Conservation (phyloP, 1,139 yeast species). For the Candida tunisiensis region DNA sequence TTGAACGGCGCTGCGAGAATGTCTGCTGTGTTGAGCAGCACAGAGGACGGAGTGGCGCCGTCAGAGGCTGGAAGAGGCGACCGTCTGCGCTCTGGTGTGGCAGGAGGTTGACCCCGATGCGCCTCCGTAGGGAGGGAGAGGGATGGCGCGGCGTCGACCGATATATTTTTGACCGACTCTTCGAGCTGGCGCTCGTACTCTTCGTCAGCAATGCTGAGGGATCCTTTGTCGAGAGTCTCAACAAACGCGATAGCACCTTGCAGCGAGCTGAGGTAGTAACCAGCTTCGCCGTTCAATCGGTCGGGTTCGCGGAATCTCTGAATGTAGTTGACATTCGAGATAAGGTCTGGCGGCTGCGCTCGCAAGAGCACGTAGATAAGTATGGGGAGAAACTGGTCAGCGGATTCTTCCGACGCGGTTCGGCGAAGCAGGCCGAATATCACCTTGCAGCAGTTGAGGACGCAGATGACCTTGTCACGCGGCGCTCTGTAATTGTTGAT, state of each 20-base stretch:
- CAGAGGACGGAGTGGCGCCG: slow-evolving; percentile 15
- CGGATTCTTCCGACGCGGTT: slow-evolving; percentile 56
- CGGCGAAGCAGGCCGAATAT: slow-evolving; percentile 74
- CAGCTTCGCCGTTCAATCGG: slow-evolving; percentile 73
- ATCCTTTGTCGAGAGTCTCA: slow-evolving; percentile 36
- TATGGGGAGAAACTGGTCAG: slow-evolving; percentile 84
- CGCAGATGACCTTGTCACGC: slow-evolving; percentile 82
- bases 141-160: background rate
- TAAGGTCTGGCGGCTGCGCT: slow-evolving; percentile 42
- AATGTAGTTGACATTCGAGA: slow-evolving; percentile 70
- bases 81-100: slow-evolving; percentile 9
- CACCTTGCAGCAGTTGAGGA: slow-evolving; percentile 82
- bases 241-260: slow-evolving; percentile 76
- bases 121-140: background rate
- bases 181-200: slow-evolving; percentile 34
- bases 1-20: slow-evolving; percentile 19
- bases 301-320: slow-evolving; percentile 66
- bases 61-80: slow-evolving; percentile 5
- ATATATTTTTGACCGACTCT: slow-evolving; percentile 11
- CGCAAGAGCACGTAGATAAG: slow-evolving; percentile 64
- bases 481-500: slow-evolving; percentile 82
- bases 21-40: slow-evolving; percentile 20
- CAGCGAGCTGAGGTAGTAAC: slow-evolving; percentile 73
- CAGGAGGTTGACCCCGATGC: slow-evolving; percentile 10
- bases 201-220: slow-evolving; percentile 43